Evolutionary conservation across 805 yeast genomes (phyloP), one percentile per base, ranked within the genome.

Genomic region (Yarrowia porcina): DNA sequence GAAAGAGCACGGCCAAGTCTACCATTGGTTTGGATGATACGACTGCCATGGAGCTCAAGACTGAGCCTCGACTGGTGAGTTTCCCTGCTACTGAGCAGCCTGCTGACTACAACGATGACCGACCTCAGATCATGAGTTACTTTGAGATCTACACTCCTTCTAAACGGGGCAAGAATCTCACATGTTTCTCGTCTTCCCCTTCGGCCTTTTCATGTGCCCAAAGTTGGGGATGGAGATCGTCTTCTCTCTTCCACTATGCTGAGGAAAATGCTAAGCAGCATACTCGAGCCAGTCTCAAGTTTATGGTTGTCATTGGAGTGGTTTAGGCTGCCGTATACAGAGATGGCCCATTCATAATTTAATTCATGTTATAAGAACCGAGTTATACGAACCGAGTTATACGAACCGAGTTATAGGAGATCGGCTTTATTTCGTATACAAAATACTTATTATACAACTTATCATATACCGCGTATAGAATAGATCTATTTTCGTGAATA

Each of bases 111-210:
- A 79, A 77, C 49, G 86, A 82, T 66, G 73, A 73, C n/a, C 72
- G 86, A 65, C 70, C 72, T 11, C 73, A 75, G 32, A 79, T 81
- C 1, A 72, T 78, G 5, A 83, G 81, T 4, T 83, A 82, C 64
- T 82, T 82, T 69, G 74, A 80, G n/a, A 81, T 82, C 27, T 80
- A 79, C 67, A 82, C 85, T 1, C 85, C 84, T 0, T 80, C 84
- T 1, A 70, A 83, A 63, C 75, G 77, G 62, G 72, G 73, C 2
- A 79, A 74, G 66, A 74, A 79, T 0, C 72, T 81, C 59, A 82
- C 85, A 1, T 78, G 85, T 28, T 83, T 82, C 67, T 72, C 81
- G n/a, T 81, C 84, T 2, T 77, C 80, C n/a, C 85, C 86, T 0
- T 82, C 82, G 65, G 72, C 74, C 62, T 82, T 82, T 69, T 80